Evolutionary conservation across 2,329 filamentous ascomycete species (phyloP), one percentile per base, ranked within the genome.

Genomic region (Colletotrichum coccodes): DNA sequence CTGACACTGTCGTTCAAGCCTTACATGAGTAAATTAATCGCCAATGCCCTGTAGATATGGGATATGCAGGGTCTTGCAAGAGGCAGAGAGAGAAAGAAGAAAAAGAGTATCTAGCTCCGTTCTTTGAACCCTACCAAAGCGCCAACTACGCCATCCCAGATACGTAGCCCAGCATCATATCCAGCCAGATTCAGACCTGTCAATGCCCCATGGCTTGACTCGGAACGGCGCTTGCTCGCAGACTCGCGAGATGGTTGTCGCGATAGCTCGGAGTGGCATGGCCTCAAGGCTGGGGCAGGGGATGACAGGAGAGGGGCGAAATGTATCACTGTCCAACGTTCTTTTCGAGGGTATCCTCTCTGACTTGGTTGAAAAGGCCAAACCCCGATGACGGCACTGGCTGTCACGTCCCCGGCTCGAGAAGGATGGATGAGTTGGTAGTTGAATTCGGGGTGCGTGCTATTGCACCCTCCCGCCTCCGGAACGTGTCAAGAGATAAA

Each of bases 21-120:
- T n/a, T n/a, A n/a, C 49, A 26, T 36, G 46, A 58, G 57, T 44
- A 49, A 40, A 53, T 59, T 53, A 65, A 53, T 54, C 54, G 54
- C 32, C 40, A 40, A 60, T 38, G 44, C 57, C 23, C 23, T 40
- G 57, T 26, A 60, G 32, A 60, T 32, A 53, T 60, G 47, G 60
- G 47, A 68, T 68, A 68, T 68, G 65, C 65, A 68, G 65, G 65
- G 65, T 68, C 65, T 60, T 60, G 57, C 32, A 38, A 16, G 21
- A 21, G 28, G 32, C 38, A 18, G 6, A 21, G 44, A 8, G 16
- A n/a, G 26, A 44, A 44, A 14, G 21, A 42, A 28, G 16, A 36
- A 34, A 42, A 60, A 34, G 30, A 30, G 32, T 42, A 36, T 62
- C 36, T 21, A 38, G 32, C 36, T 53, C 28, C 53, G 44, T 59